phyloP scores from a whole-genome alignment of 2,329 filamentous ascomycete species.

The Periglandula ipomoeae region DNA sequence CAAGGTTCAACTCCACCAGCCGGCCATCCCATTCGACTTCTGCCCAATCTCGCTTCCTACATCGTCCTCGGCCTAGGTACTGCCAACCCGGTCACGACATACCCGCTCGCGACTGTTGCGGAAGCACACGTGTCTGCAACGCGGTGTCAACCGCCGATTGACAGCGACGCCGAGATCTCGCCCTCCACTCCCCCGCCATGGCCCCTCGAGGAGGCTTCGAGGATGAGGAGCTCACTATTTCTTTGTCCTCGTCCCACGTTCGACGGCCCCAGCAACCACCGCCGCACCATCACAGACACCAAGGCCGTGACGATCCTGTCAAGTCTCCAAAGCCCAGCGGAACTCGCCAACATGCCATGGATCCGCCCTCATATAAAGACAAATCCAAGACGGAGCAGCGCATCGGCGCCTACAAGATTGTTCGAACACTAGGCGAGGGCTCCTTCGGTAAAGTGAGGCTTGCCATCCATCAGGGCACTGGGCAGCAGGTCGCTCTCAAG shows the following conservation, averaged over 20 bases:
- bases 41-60: neutral
- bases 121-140: neutral
- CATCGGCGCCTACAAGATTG: conserved; percentile 83
- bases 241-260: conserved; percentile 56
- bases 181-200: conserved; percentile 26
- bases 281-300: conserved; percentile 16
- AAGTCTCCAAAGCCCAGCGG: conserved; percentile 16
- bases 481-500: conserved; percentile 94
- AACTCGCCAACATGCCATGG: conserved; percentile 25
- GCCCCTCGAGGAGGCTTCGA: conserved; percentile 53
- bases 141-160: conserved; percentile 1
- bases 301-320: conserved; percentile 13
- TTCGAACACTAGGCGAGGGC: conserved; percentile 87
- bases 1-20: neutral
- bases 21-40: conserved; percentile 1
- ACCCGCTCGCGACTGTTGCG: neutral
- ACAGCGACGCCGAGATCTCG: neutral
- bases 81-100: neutral
- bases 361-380: conserved; percentile 25
- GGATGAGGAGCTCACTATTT: conserved; percentile 76
- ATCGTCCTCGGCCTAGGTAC: neutral
- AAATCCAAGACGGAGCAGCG: conserved; percentile 65
- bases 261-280: conserved; percentile 37
- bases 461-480: conserved; percentile 82
- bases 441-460: conserved; percentile 99